Evolutionary conservation across 2,329 filamentous ascomycete species (phyloP).

Genomic region (Onygenales sp.): DNA sequence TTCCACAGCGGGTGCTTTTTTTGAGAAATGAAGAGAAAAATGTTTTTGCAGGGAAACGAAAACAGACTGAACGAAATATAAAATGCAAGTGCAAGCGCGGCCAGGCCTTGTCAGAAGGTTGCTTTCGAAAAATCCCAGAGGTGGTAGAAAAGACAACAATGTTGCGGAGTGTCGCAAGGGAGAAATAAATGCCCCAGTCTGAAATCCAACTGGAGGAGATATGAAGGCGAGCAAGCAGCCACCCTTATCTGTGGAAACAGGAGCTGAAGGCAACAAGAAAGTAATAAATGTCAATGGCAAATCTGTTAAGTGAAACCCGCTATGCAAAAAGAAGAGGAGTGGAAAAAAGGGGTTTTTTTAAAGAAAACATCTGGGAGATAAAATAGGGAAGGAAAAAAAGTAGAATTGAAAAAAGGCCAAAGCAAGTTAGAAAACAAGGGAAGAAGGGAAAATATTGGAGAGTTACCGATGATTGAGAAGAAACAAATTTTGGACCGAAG

Average conservation of each 20-base stretch:
- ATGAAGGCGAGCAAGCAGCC: too few relatives aligned
- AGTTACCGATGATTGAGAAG: background rate
- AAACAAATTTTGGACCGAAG: background rate
- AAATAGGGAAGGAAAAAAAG: background rate
- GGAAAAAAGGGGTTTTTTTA: background rate
- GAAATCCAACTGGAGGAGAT: too few relatives aligned
- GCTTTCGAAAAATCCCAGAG: too few relatives aligned
- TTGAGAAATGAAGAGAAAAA: too few relatives aligned
- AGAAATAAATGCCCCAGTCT: too few relatives aligned
- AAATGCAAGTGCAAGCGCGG: too few relatives aligned
- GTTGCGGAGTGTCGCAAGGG: too few relatives aligned
- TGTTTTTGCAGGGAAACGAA: too few relatives aligned
- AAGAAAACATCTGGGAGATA: background rate
- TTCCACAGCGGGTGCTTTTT: too few relatives aligned
- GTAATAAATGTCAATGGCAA: background rate
- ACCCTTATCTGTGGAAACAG: background rate
- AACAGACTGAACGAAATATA: too few relatives aligned
- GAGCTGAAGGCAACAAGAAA: background rate
- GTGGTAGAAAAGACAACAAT: too few relatives aligned
- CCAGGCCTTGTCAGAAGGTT: too few relatives aligned
- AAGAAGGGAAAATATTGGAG: background rate
- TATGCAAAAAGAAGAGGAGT: conserved; percentile 1
- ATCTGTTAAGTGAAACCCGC: background rate
- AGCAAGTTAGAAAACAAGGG: background rate
- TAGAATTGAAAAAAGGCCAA: background rate